phyloP scores from a whole-genome alignment of 352 stramenopile genomes.

The Phytophthora vignae region DNA sequence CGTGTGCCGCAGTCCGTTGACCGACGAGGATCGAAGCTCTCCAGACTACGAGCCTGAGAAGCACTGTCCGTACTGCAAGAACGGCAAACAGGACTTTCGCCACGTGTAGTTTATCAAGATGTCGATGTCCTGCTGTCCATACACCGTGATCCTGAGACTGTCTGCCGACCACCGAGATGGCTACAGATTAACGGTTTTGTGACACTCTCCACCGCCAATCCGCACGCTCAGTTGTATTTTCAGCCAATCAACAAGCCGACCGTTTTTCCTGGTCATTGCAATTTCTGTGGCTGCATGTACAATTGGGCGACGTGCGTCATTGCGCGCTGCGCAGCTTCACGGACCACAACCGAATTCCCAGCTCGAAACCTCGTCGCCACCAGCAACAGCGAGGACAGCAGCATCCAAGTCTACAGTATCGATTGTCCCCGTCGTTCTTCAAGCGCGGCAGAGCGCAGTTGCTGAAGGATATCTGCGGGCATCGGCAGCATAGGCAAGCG shows the following conservation, averaged over 20 bases:
- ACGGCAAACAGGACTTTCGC: constrained; percentile 61
- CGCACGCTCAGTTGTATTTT: neutral
- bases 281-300: constrained; percentile 20
- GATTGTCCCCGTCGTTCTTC: neutral
- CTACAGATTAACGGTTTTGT: constrained; percentile 12
- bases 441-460: neutral
- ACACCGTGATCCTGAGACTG: too few species aligned
- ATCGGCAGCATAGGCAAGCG: constrained; percentile 15
- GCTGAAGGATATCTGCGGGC: constrained; percentile 1
- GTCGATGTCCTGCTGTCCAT: too few species aligned
- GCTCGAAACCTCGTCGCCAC: neutral
- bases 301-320: constrained; percentile 25
- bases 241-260: constrained; percentile 17
- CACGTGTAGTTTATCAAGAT: neutral
- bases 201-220: neutral
- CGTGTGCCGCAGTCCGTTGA: constrained; percentile 65
- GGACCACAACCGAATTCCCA: constrained; percentile 11
- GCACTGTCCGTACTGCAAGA: constrained; percentile 67
- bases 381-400: neutral
- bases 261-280: constrained; percentile 4
- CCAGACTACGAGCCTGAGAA: constrained; percentile 48
- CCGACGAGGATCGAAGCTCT: constrained; percentile 54
- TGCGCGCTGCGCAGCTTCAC: neutral
- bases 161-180: constrained; percentile 19
- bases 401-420: neutral